These are phyloP conservation scores for Prunus davidiana DNA, from an alignment of 306 rosid species.

Conservation along the genomic window DNA sequence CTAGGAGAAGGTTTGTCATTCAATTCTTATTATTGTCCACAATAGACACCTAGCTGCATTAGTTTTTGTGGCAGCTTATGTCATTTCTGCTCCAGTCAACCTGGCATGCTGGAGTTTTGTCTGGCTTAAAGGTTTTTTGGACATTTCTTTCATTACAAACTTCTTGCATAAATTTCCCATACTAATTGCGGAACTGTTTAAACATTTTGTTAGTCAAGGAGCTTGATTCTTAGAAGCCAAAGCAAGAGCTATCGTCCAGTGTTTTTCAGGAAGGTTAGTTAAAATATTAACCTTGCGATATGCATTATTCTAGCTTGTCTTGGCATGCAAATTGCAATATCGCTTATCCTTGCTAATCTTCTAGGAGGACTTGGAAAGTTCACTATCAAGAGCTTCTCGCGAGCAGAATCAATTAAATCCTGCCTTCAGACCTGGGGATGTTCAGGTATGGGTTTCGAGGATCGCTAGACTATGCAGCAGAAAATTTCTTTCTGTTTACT, in stretches of 20 bases:
- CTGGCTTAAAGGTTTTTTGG: not conserved
- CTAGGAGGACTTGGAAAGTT: constrained; percentile 85
- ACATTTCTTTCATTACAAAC: not conserved
- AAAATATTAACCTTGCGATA: constrained; percentile 3
- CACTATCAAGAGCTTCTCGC: constrained; percentile 58
- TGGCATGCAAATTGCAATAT: constrained; percentile 1
- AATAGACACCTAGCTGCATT: not conserved
- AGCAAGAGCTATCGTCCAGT: constrained; percentile 85
- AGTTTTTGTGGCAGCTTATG: not conserved
- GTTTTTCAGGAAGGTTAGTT: constrained; percentile 85
- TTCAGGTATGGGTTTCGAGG: constrained; percentile 53
- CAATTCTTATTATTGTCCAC: not conserved
- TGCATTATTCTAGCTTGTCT: constrained; percentile 15
- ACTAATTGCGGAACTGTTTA: constrained; percentile 19
- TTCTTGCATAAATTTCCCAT: constrained; percentile 11
- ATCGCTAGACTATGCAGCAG: not conserved
- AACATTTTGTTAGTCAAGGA: constrained; percentile 58
- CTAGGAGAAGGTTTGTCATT: not conserved
- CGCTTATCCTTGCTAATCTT: constrained; percentile 26
- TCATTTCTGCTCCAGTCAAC: not conserved
- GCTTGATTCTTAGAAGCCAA: constrained; percentile 73
- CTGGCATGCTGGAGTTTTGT: not conserved
- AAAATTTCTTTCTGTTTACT: constrained; percentile 11
- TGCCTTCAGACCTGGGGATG: constrained; percentile 59
- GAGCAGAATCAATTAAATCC: constrained; percentile 69